Base-by-base conservation (phyloP, 2,329 filamentous ascomycete species). In the Trichoderma arundinaceum region DNA sequence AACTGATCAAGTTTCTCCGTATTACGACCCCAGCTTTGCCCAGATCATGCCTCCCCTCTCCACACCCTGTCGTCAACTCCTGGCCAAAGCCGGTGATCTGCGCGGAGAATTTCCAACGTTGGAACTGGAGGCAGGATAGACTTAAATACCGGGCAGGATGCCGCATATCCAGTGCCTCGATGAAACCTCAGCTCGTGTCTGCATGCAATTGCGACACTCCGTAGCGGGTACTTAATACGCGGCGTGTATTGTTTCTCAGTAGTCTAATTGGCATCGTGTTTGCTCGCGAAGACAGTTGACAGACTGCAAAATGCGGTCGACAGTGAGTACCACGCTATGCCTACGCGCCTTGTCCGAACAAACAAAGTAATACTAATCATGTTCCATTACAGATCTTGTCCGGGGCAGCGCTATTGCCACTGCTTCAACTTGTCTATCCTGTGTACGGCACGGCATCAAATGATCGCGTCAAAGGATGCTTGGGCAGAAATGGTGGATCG, bases 301-400 rank as follows among this genome's bases (percentile, higher is more conserved):
- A 48, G 33, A 41, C 51, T 54, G 41, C 51, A 64, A 39, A 39
- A 64, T 64, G 61, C 61, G 61, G 61, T 64, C 61, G 28, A 48
- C 52, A 32, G 61, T 64, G 33, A 39, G 61, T 48, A 46, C 1
- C 33, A 22, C 12, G 2, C 4, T 1, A 12, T n/a, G 8, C 13
- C 7, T 13, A n/a, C 13, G 7, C 13, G 3, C 39, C 2, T 41
- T 7, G 7, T 9, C 8, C 19, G 5, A 17, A 1, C n/a, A 43
- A 52, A 8, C 38, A 13, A 4, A 28, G 3, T 0, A 17, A 49
- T 53, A 28, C 48, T 62, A 17, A 62, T 32, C n/a, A 12, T 38
- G 4, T 19, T 10, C 1, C 19, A 28, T 4, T 17, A 43, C 13
- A 61, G 59, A 15, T 39, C 13, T 28, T 53, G 35, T 56, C 61